Evolutionary conservation across 1,284 basidiomycete genomes (phyloP).

Genomic region (Vanrija pseudolonga): DNA sequence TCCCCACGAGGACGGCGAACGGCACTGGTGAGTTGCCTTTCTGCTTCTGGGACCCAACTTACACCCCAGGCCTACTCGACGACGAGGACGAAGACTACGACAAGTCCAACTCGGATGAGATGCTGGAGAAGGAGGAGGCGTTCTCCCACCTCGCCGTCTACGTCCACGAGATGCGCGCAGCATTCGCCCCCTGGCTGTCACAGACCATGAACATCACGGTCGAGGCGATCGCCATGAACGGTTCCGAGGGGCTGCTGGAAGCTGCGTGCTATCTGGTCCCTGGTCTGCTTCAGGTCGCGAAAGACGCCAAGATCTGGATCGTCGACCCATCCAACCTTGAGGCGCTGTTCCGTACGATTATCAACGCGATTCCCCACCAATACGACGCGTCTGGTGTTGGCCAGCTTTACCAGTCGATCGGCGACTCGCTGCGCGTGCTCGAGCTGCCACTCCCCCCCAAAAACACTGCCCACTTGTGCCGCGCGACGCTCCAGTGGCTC

Average conservation of each 20-base stretch:
- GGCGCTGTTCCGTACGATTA: conserved; percentile 64
- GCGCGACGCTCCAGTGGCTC: conserved; percentile 17
- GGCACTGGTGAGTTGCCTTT: not conserved
- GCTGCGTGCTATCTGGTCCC: conserved; percentile 56
- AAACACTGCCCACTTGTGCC: conserved; percentile 11
- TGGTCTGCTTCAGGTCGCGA: conserved; percentile 65
- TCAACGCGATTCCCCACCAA: conserved; percentile 64
- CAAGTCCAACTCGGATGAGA: conserved; percentile 58
- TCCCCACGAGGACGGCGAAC: conserved; percentile 1
- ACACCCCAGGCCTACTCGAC: conserved; percentile 47
- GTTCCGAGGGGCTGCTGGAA: conserved; percentile 77
- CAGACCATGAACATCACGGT: conserved; percentile 68
- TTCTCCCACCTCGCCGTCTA: conserved; percentile 79
- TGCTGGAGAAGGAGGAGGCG: conserved; percentile 79
- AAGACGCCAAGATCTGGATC: conserved; percentile 57
- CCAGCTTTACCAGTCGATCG: conserved; percentile 60
- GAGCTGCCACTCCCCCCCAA: conserved; percentile 35
- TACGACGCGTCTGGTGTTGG: conserved; percentile 65
- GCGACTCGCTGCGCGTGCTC: conserved; percentile 63
- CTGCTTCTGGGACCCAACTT: conserved; percentile 5
- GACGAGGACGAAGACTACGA: conserved; percentile 49
- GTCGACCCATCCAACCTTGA: conserved; percentile 67
- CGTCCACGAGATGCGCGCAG: conserved; percentile 63
- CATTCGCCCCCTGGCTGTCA: conserved; percentile 68
- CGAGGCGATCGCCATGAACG: conserved; percentile 66